Evolutionary conservation across 73 alveolate species (phyloP).

Genomic region (Tetrahymena borealis): DNA sequence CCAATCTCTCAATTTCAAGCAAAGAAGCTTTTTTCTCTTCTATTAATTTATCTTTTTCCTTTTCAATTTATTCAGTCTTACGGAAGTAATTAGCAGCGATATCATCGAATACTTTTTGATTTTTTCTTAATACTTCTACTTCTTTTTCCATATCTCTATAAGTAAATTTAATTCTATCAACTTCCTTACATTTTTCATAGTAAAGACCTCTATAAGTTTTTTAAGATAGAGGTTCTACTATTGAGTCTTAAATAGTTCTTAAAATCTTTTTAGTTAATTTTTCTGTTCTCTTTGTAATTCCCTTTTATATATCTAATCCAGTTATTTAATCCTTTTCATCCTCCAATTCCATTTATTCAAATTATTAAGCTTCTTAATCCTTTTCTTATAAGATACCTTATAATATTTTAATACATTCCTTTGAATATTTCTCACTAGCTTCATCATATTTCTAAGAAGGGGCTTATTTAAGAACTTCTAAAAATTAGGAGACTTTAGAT

Average conservation of each 20-base stretch:
- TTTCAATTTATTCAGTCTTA: background rate
- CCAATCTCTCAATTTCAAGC: background rate
- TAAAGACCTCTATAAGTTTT: background rate
- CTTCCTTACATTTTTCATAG: background rate
- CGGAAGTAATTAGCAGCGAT: background rate
- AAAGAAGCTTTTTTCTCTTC: background rate
- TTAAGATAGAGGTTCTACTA: background rate
- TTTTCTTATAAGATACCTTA: background rate
- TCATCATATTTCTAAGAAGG: background rate
- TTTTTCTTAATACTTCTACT: background rate
- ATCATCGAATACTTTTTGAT: background rate
- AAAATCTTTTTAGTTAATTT: background rate
- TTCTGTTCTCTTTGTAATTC: background rate
- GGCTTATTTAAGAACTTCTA: background rate
- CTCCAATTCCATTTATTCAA: background rate
- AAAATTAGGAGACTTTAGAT: background rate
- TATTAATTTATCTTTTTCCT: background rate
- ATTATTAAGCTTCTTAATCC: background rate
- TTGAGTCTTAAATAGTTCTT: background rate
- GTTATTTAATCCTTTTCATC: background rate
- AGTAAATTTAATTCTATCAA: background rate
- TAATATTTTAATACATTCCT: background rate
- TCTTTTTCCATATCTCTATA: background rate
- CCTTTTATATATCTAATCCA: background rate
- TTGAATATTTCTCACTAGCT: background rate